Evolutionary conservation across 1,139 yeast species (phyloP), one percentile per base, ranked within the genome.

Genomic region (Debaryomyces nepalensis): DNA sequence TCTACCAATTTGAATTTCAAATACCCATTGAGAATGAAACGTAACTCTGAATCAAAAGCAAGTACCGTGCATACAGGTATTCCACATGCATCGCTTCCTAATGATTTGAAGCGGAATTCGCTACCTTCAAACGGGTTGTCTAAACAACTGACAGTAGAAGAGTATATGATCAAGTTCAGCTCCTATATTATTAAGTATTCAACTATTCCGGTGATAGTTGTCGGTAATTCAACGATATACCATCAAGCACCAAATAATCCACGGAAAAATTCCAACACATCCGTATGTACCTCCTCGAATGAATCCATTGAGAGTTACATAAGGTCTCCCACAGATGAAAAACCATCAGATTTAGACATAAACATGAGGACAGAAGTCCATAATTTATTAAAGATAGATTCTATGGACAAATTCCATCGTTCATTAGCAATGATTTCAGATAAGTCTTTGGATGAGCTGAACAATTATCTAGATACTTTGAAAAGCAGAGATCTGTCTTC

Each of bases 1-100:
- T 63, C 69, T 18, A 55, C 72, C 23, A 72, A 70, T 50, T 57
- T 72, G 44, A 73, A 73, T 53, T 73, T 72, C 59, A 70, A 70
- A 50, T 73, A 73, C 47, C 75, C 76, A 2, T 51, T 63, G 19
- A 64, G 66, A 43, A 51, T 67, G 44, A 58, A 59, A 38, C 53
- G 55, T 22, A 47, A 26, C 31, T 33, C 54, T 15, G 52, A 51
- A 45, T 29, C 22, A 5, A 26, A 20, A 7, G 11, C 37, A 8
- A 23, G 31, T 35, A 19, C 31, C 7, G 11, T 31, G 12, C 8
- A 22, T 10, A 29, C 32, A 4, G 32, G 32, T 11, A 29, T 24
- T 11, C n/a, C 34, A 18, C 29, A 21, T 26, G 18, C 29, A 24
- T 16, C 30, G 10, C 37, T 37, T 26, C 42, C 31, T 1, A 16